phyloP scores from a whole-genome alignment of 2,329 filamentous ascomycete genomes.

The Colletotrichum truncatum region DNA sequence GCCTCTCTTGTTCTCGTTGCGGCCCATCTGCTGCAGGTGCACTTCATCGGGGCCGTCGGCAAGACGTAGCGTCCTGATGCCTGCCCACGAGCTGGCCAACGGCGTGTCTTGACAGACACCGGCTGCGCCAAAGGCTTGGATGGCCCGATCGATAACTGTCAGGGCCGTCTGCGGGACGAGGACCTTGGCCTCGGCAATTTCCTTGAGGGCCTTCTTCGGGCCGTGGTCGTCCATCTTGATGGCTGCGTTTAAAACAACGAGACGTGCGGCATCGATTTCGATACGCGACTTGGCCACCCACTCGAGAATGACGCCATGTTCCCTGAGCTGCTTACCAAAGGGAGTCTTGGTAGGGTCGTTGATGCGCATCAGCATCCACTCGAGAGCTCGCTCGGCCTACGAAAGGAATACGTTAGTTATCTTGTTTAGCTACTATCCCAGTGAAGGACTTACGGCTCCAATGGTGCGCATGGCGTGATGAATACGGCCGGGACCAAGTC shows the following conservation, averaged over 20 bases:
- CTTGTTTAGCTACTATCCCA: background rate
- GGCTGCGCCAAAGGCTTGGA: slow-evolving; percentile 91
- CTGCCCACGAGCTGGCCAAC: slow-evolving; percentile 83
- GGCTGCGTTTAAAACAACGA: slow-evolving; percentile 92
- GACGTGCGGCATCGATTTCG: slow-evolving; percentile 91
- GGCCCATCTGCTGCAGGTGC: slow-evolving; percentile 82
- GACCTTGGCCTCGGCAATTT: slow-evolving; percentile 96
- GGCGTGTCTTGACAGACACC: slow-evolving; percentile 96
- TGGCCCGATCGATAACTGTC: slow-evolving; percentile 90
- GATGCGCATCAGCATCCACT: slow-evolving; percentile 93
- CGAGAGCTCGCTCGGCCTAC: slow-evolving; percentile 85
- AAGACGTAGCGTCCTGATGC: slow-evolving; percentile 82
- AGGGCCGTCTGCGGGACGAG: slow-evolving; percentile 85
- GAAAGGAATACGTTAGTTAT: slow-evolving; percentile 1
- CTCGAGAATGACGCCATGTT: slow-evolving; percentile 94
- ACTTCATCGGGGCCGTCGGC: slow-evolving; percentile 98
- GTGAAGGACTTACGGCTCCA: slow-evolving; percentile 71
- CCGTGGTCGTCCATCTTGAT: slow-evolving; percentile 92
- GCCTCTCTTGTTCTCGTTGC: slow-evolving; percentile 80
- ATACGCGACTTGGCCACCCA: slow-evolving; percentile 93
- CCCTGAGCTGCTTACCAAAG: slow-evolving; percentile 85
- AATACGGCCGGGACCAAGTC: slow-evolving; percentile 93
- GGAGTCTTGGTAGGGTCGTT: slow-evolving; percentile 92
- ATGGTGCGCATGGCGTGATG: slow-evolving; percentile 98
- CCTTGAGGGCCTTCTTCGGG: slow-evolving; percentile 88